Conservation (phyloP, 208 protist species). For the Trichomonas tenax region DNA sequence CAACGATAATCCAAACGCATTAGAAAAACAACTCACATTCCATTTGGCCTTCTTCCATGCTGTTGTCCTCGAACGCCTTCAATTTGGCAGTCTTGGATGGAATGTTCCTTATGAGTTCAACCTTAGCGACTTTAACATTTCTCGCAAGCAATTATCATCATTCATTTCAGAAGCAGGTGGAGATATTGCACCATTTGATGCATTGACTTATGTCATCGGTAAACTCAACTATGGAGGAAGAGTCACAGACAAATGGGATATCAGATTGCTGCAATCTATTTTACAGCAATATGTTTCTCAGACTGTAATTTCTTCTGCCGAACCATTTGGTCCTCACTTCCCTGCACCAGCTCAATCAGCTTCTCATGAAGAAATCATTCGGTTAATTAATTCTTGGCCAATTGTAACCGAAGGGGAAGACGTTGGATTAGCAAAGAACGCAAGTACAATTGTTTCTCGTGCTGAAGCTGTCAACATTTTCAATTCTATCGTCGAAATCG, state of each 20-base stretch:
- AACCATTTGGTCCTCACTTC: not conserved
- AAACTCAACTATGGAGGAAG: constrained; percentile 99
- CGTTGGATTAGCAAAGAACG: not conserved
- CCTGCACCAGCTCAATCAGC: not conserved
- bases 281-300: constrained; percentile 39
- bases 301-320: not conserved
- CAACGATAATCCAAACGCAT: constrained; percentile 78
- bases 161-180: constrained; percentile 69
- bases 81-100: constrained; percentile 88
- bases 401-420: not conserved
- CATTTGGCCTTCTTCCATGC: constrained; percentile 92
- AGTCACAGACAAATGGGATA: constrained; percentile 93
- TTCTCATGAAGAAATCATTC: not conserved
- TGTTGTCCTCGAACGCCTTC: constrained; percentile 86
- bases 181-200: constrained; percentile 74
- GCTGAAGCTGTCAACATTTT: not conserved
- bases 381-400: not conserved
- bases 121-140: constrained; percentile 86
- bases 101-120: constrained; percentile 91
- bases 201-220: constrained; percentile 93
- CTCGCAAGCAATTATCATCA: constrained; percentile 74
- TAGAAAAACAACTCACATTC: constrained; percentile 87
- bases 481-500: not conserved
- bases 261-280: constrained; percentile 81
- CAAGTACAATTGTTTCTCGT: not conserved